These are phyloP conservation scores for Asterophora lycoperdoides DNA, from an alignment of 768 basidiomycete genomes.

Conservation along the genomic window DNA sequence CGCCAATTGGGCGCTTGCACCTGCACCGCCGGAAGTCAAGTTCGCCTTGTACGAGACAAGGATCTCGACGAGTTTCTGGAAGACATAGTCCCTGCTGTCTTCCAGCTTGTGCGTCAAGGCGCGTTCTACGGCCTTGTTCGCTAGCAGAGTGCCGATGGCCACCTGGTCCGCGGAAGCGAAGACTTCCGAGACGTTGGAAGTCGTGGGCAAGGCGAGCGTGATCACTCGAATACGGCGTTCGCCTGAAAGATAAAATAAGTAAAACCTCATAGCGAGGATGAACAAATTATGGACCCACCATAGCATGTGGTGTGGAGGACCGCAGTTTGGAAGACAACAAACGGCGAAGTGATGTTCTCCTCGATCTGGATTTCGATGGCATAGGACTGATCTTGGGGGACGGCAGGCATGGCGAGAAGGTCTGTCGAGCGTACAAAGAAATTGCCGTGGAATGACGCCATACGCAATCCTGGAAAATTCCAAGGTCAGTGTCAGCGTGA, in stretches of 20 bases:
- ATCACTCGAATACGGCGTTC: conserved; percentile 91
- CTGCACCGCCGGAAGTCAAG: conserved; percentile 91
- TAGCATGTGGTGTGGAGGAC: conserved; percentile 93
- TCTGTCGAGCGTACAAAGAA: conserved; percentile 98
- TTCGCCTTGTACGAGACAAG: conserved; percentile 89
- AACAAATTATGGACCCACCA: conserved; percentile 39
- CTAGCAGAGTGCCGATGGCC: conserved; percentile 76
- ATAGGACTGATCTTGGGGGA: conserved; percentile 96
- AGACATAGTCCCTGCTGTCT: conserved; percentile 81
- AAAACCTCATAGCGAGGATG: background rate
- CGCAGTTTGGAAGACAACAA: conserved; percentile 93
- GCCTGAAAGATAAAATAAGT: conserved; percentile 28
- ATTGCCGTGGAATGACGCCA: conserved; percentile 98
- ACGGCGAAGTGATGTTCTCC: conserved; percentile 85
- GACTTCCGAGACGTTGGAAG: conserved; percentile 81
- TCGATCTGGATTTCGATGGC: conserved; percentile 95
- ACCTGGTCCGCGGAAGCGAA: conserved; percentile 90
- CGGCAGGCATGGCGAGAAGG: conserved; percentile 90
- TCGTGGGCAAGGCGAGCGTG: conserved; percentile 84
- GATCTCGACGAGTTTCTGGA: conserved; percentile 81
- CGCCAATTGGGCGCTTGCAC: conserved; percentile 91
- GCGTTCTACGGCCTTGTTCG: conserved; percentile 92
- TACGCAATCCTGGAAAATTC: conserved; percentile 62
- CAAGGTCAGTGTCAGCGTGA: background rate
- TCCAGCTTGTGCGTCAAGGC: conserved; percentile 82